Evolutionary conservation across 1,284 basidiomycete species (phyloP), one percentile per base, ranked within the genome.

Genomic region (Hemileia vastatrix): DNA sequence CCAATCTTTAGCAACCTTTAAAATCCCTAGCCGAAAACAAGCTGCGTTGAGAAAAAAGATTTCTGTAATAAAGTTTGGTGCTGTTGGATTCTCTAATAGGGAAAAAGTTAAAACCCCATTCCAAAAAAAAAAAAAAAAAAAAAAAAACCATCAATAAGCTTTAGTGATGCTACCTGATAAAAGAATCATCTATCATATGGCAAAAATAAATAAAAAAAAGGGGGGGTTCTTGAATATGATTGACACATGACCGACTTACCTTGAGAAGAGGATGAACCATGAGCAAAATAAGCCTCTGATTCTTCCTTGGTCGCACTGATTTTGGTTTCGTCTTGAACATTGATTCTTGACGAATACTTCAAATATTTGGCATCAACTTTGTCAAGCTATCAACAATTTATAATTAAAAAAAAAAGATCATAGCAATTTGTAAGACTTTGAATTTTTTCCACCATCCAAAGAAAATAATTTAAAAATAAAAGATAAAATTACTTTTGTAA

Each of bases 21-120:
- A 81, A 64, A 88, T 83, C 1, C 91, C 92, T 60, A 90, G 86
- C 75, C 95, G 91, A 64, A 87, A 86, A 78, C 86, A 86, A 0
- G 89, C 85, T 64, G 88, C 82, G 6, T 86, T 81, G 43, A 97
- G 80, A 79, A 88, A 97, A 79, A 95, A 98, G 9, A 95, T 83
- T 59, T 97, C 87, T 1, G 93, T 92, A 68, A 98, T 93, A 77
- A 99, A 98, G 76, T 95, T 96, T 4, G 82, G 66, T 47, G 73
- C 64, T 71, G 68, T 15, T 40, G 13, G 4, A n/a, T n/a, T n/a
- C n/a, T n/a, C n/a, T n/a, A n/a, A n/a, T n/a, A n/a, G n/a, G n/a
- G n/a, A n/a, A n/a, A n/a, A n/a, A n/a, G n/a, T n/a, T n/a, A n/a
- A n/a, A n/a, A n/a, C n/a, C n/a, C n/a, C n/a, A n/a, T n/a, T n/a